These are phyloP conservation scores for Termitomyces sp. DNA, from an alignment of 768 basidiomycete species.

Conservation along the genomic window DNA sequence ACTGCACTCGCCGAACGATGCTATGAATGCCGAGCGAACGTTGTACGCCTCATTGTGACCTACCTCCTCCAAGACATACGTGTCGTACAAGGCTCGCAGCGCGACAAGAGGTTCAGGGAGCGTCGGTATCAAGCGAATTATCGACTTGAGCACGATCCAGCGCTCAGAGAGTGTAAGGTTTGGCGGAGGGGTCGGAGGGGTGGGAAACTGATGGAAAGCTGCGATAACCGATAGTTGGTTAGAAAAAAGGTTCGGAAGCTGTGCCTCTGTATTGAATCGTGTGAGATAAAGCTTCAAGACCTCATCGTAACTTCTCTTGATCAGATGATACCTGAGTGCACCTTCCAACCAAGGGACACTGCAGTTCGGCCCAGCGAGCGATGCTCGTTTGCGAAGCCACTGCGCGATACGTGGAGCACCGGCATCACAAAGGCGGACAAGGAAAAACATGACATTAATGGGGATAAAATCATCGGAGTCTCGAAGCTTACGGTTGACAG, in stretches of 20 bases:
- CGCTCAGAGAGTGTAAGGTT: not conserved
- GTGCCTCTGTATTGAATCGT: not conserved
- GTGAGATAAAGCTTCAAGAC: slow-evolving; percentile 6
- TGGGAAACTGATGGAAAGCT: not conserved
- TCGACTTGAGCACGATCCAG: slow-evolving; percentile 12
- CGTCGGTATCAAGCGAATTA: slow-evolving; percentile 7
- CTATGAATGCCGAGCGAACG: slow-evolving; percentile 10
- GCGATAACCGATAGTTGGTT: not conserved
- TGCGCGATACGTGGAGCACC: not conserved
- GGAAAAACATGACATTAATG: not conserved
- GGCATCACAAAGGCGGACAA: slow-evolving; percentile 2
- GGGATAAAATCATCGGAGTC: not conserved
- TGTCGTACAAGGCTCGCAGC: slow-evolving; percentile 7
- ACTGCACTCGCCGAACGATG: slow-evolving; percentile 10
- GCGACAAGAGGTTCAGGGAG: slow-evolving; percentile 6
- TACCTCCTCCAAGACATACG: not conserved
- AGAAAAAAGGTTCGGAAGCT: slow-evolving; percentile 3
- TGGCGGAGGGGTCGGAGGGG: not conserved
- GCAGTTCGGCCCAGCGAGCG: not conserved
- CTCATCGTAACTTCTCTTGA: slow-evolving; percentile 5
- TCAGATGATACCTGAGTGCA: slow-evolving; percentile 4
- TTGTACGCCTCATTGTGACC: not conserved
- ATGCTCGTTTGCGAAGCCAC: slow-evolving; percentile 5
- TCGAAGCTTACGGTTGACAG: slow-evolving; percentile 2
- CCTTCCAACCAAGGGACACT: slow-evolving; percentile 9